A percentile compares a stretch with the other conserved stretches of the same genome.
These are phyloP conservation scores for Cordyceps cicadae DNA, from an alignment of 2,329 filamentous ascomycete species.

Conservation along the genomic window DNA sequence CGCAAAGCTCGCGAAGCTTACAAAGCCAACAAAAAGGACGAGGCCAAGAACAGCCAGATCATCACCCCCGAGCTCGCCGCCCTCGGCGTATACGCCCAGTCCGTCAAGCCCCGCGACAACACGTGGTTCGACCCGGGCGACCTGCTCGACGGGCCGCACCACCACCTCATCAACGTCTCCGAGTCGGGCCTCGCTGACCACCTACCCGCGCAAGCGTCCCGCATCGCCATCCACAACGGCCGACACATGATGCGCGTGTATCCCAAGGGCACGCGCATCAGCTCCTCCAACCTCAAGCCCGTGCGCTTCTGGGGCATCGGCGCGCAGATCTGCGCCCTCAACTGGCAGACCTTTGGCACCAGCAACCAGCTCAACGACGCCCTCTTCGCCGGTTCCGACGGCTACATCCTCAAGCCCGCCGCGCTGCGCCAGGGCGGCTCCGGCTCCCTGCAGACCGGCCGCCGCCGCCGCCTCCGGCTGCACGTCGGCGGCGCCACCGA, in stretches of 20 bases:
- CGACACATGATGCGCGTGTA: slow-evolving; percentile 62
- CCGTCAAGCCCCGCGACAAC: slow-evolving; percentile 57
- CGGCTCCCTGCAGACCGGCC: slow-evolving; percentile 38
- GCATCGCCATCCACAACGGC: slow-evolving; percentile 52
- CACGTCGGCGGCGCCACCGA: slow-evolving; percentile 56
- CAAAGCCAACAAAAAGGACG: slow-evolving; percentile 42
- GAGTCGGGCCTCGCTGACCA: slow-evolving; percentile 49
- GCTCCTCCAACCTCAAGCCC: slow-evolving; percentile 55
- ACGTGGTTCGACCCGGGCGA: slow-evolving; percentile 51
- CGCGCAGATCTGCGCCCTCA: slow-evolving; percentile 61
- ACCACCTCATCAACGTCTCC: slow-evolving; percentile 62
- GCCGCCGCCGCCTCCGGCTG: slow-evolving; percentile 43
- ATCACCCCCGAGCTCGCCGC: slow-evolving; percentile 59
- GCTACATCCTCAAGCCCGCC: slow-evolving; percentile 57
- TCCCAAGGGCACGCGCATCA: slow-evolving; percentile 61
- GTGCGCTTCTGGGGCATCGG: slow-evolving; percentile 59
- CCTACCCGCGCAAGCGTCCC: slow-evolving; percentile 36
- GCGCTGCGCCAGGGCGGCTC: slow-evolving; percentile 48
- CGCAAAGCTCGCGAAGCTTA: slow-evolving; percentile 43
- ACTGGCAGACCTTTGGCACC: slow-evolving; percentile 60
- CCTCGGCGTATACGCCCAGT: slow-evolving; percentile 61
- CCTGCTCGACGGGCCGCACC: slow-evolving; percentile 49
- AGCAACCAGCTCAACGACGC: slow-evolving; percentile 62
- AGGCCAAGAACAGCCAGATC: slow-evolving; percentile 31
- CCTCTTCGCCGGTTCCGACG: slow-evolving; percentile 55